Evolutionary conservation across 2,329 filamentous ascomycete species (phyloP), one percentile per base, ranked within the genome.

Genomic region (Cladosporium sp.): DNA sequence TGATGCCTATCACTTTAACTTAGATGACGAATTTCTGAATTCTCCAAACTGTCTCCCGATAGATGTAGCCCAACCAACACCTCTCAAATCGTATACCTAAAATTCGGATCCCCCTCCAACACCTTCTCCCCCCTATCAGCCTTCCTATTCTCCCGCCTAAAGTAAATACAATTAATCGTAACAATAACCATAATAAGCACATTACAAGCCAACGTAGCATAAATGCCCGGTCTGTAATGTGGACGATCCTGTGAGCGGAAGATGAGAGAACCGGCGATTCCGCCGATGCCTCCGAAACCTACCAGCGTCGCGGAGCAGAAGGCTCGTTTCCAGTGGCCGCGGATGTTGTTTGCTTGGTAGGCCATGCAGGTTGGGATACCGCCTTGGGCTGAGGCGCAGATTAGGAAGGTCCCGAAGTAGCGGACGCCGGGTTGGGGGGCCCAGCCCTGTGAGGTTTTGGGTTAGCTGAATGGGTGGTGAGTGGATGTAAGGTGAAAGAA

Each of bases 311-410:
- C 86, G 55, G 81, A 86, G 68, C 82, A 85, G 60, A 92, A 85
- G 0, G 88, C 88, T 34, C 89, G 80, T 73, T 91, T 93, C 87
- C 88, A 93, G 69, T 92, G 88, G 0, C 88, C 89, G 48, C 86
- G 83, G 61, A 93, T 85, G 67, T 93, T 93, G 70, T 91, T 93
- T 30, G 87, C 86, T 72, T 91, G 88, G 70, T 89, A 91, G 0
- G 86, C 78, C 74, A 93, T 82, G 45, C 80, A 74, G 1, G 82
- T 76, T 0, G 89, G 88, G 9, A 90, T 77, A 63, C 91, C 93
- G 55, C 83, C 80, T 68, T 90, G 90, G 56, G 84, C 83, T 6
- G 86, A 88, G 0, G 86, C 85, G 0, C 86, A 85, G 15, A 82
- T 78, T 37, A 91, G 71, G 71, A 91, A 91, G 51, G 89, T 78